Evolutionary conservation across 495 filamentous ascomycete genomes (phyloP).

Genomic region (Penicilliopsis zonata): DNA sequence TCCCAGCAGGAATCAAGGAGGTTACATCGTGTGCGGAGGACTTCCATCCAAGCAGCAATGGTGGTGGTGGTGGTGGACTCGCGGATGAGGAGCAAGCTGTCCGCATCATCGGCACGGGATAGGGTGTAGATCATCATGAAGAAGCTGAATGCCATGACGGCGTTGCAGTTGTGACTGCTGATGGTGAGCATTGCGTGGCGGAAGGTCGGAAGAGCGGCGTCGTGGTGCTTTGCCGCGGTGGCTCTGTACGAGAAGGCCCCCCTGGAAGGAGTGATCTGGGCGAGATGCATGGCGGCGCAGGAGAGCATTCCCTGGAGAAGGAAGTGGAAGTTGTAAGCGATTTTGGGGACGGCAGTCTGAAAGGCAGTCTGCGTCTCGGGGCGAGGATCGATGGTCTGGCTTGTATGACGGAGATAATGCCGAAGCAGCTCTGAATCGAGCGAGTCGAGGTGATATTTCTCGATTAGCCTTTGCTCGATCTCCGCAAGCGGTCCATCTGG

Average conservation of each 20-base stretch:
- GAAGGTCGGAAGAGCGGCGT: slow-evolving; percentile 18
- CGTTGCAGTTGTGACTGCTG: slow-evolving; percentile 16
- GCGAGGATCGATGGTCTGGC: slow-evolving; percentile 7
- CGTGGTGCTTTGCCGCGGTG: slow-evolving; percentile 11
- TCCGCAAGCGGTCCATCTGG: background rate
- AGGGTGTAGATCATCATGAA: slow-evolving; percentile 20
- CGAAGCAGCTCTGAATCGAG: slow-evolving; percentile 7
- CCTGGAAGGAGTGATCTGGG: slow-evolving; percentile 9
- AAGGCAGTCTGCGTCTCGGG: slow-evolving; percentile 8
- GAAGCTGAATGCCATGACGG: slow-evolving; percentile 22
- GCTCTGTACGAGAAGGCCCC: slow-evolving; percentile 3
- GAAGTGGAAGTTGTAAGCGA: slow-evolving; percentile 13
- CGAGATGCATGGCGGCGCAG: slow-evolving; percentile 16
- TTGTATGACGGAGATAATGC: slow-evolving; percentile 9
- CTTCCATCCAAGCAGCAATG: background rate
- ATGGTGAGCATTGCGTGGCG: slow-evolving; percentile 13
- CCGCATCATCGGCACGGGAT: background rate
- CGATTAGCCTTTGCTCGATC: background rate
- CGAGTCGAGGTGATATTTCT: slow-evolving; percentile 6
- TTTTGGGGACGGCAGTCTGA: slow-evolving; percentile 10
- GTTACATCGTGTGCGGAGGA: background rate
- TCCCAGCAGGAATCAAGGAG: background rate
- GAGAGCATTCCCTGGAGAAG: slow-evolving; percentile 25
- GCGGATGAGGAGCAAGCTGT: background rate
- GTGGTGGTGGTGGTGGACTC: background rate